These are phyloP conservation scores for Begonia masoniana DNA, from an alignment of 306 rosid genomes.

Conservation along the genomic window DNA sequence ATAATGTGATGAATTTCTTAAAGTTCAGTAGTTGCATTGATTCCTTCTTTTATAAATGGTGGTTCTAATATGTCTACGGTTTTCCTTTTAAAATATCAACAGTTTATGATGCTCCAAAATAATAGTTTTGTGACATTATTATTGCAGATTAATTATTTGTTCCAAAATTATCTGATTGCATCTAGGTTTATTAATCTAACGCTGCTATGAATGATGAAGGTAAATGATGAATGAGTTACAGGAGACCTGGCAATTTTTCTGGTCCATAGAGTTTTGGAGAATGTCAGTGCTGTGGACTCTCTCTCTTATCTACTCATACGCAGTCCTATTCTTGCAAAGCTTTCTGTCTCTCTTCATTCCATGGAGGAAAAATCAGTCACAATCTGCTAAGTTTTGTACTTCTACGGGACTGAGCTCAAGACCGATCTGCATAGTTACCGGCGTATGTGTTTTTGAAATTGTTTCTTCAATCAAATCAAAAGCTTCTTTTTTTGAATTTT, in stretches of 20 bases:
- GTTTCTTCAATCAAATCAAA: background rate
- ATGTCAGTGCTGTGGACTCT: constrained; percentile 57
- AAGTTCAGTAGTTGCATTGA: too few species aligned
- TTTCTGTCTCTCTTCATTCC: constrained; percentile 11
- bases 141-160: too few species aligned
- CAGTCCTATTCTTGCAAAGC: constrained; percentile 20
- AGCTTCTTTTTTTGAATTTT: constrained; percentile 1
- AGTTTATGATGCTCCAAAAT: too few species aligned
- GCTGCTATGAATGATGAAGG: background rate
- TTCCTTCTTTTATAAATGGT: too few species aligned
- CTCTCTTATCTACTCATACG: constrained; percentile 31
- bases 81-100: too few species aligned
- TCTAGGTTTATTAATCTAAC: too few species aligned
- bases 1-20: too few species aligned
- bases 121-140: too few species aligned
- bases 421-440: constrained; percentile 75
- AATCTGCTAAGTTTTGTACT: constrained; percentile 20
- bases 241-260: constrained; percentile 24
- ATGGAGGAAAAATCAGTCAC: background rate
- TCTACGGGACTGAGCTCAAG: constrained; percentile 18
- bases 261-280: constrained; percentile 47
- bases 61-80: too few species aligned
- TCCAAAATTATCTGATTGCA: too few species aligned
- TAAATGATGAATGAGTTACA: constrained; percentile 21
- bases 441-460: constrained; percentile 33